Conservation (phyloP, 306 rosid genomes). For the Prunus dulcis region DNA sequence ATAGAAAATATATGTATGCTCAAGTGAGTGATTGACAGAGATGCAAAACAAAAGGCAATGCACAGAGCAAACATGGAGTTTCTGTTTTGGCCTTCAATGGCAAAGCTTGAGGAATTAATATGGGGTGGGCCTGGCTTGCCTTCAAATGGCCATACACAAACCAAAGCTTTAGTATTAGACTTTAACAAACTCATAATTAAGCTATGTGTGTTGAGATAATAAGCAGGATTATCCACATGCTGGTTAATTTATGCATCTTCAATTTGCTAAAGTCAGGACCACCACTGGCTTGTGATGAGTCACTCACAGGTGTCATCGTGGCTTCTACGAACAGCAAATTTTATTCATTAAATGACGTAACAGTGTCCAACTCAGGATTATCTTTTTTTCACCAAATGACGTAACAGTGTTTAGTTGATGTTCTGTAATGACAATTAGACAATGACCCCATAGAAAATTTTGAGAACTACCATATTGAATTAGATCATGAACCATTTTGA, state of each 20-base stretch:
- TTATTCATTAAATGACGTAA: no score
- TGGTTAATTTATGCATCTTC: not conserved
- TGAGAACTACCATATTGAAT: not conserved
- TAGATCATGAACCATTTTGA: not conserved
- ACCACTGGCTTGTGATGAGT: conserved; percentile 21
- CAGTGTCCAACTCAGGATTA: no score
- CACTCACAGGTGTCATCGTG: conserved; percentile 18
- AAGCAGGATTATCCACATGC: conserved; percentile 3
- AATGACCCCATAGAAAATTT: not conserved
- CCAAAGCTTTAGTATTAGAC: conserved; percentile 20
- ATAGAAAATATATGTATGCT: not conserved
- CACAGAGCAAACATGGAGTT: not conserved
- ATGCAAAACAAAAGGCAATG: not conserved
- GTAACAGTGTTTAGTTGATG: no score
- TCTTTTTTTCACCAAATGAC: no score
- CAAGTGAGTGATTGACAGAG: conserved; percentile 5
- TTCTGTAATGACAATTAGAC: no score
- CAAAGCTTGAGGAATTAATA: conserved; percentile 4
- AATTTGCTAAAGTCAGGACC: conserved; percentile 9
- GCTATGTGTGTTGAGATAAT: conserved; percentile 18
- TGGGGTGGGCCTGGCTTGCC: conserved; percentile 29
- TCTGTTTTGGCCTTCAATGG: not conserved
- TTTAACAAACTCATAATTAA: conserved; percentile 27
- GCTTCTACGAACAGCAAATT: not conserved
- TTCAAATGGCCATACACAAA: conserved; percentile 14